These are phyloP conservation scores for Lentinula aciculospora DNA, from an alignment of 768 basidiomycete species.

Conservation along the genomic window DNA sequence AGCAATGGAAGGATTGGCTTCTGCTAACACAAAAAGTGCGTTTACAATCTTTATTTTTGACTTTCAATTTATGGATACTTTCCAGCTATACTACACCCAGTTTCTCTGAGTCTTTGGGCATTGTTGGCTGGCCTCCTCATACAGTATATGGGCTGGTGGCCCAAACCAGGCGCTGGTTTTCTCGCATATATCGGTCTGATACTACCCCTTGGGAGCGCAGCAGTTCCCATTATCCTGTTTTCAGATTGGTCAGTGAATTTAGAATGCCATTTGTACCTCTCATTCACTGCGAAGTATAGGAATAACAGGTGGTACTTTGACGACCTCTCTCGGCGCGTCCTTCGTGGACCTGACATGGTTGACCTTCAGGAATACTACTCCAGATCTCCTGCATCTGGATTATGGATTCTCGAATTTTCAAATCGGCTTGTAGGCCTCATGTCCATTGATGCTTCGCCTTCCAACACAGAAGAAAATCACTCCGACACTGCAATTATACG, in stretches of 20 bases:
- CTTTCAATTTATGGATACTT: constrained; percentile 2
- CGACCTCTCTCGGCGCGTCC: constrained; percentile 38
- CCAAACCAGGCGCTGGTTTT: constrained; percentile 35
- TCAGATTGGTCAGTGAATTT: constrained; percentile 58
- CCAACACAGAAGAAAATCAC: constrained; percentile 26
- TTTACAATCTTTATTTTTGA: background rate
- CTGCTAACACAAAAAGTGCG: constrained; percentile 59
- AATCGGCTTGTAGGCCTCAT: constrained; percentile 59
- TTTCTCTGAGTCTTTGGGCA: constrained; percentile 59
- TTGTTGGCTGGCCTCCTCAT: constrained; percentile 53
- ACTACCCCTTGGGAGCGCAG: constrained; percentile 61
- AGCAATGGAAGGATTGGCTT: constrained; percentile 60
- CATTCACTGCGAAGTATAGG: constrained; percentile 32
- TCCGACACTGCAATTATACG: constrained; percentile 60
- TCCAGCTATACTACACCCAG: constrained; percentile 46
- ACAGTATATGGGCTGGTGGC: constrained; percentile 65
- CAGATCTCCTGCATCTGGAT: constrained; percentile 55
- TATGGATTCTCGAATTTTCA: constrained; percentile 65
- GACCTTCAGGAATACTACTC: constrained; percentile 52
- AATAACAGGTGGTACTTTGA: constrained; percentile 68
- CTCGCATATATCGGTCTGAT: constrained; percentile 52
- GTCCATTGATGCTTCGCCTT: constrained; percentile 58
- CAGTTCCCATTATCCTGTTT: constrained; percentile 58
- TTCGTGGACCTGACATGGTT: constrained; percentile 51
- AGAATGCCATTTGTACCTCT: background rate